Evolutionary conservation across 2,329 filamentous ascomycete genomes (phyloP), one percentile per base, ranked within the genome.

Genomic region (Aspergillus sp.): DNA sequence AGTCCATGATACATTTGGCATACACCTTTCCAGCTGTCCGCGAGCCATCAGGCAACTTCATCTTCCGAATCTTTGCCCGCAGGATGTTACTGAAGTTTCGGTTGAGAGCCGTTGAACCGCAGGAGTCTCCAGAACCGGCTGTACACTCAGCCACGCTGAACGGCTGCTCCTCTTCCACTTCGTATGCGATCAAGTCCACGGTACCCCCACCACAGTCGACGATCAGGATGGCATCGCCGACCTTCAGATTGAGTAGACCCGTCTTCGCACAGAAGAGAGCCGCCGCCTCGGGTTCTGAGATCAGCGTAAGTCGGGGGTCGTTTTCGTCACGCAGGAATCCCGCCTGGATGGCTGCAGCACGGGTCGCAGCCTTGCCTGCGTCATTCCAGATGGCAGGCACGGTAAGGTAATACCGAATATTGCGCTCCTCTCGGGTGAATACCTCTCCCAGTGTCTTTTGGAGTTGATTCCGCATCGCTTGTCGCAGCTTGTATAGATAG

Each of bases 381-480:
- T 97, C 93, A 69, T 97, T 97, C 93, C 93, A 97, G 60, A 98
- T 97, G 59, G 93, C 93, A 17, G 93, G 93, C n/a, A 98, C 93
- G 2, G 93, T 98, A 60, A 98, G 77, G 70, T 96, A 97, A 73
- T 97, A 97, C 60, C 89, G 83, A 61, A 97, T 98, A 70, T 97
- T 97, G 62, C 91, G 86, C 76, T 97, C 93, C 74, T 97, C 93
- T 70, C 93, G 81, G 72, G 94, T 95, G 72, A 97, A 98, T 1
- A 98, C 93, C 67, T 97, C 93, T 47, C 93, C 93, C 25, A 97
- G 78, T 1, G 90, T 95, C 80, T 97, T 97, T 69, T 95, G 90
- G 51, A 98, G 77, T 61, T 95, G 90, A 53, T 90, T 86, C 60
- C 93, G 84, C 90, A 97, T 96, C 1, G 93, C 93, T 74, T 95